Conservation (phyloP, 2,329 filamentous ascomycete genomes). For the Aureobasidium sp. region DNA sequence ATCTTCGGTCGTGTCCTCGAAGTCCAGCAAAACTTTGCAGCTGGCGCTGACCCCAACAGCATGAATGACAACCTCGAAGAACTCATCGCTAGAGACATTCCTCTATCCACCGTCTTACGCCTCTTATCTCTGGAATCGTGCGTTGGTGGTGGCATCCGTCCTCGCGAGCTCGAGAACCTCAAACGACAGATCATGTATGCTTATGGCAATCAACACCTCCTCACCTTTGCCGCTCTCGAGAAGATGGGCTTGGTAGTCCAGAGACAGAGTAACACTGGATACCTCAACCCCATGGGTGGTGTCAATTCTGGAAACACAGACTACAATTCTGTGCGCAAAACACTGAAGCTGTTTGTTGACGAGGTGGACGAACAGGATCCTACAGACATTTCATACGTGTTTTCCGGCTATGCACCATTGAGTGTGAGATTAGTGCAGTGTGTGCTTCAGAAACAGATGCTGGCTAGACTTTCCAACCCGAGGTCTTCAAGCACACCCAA, state of each 20-base stretch:
- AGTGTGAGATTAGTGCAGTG: slow-evolving; percentile 88
- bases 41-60: slow-evolving; percentile 67
- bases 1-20: slow-evolving; percentile 82
- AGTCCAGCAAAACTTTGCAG: slow-evolving; percentile 90
- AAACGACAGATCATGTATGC: slow-evolving; percentile 81
- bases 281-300: slow-evolving; percentile 67
- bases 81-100: slow-evolving; percentile 79
- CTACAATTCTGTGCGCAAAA: slow-evolving; percentile 79
- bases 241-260: slow-evolving; percentile 80
- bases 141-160: slow-evolving; percentile 78
- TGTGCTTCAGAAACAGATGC: slow-evolving; percentile 80
- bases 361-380: slow-evolving; percentile 94
- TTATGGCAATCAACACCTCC: slow-evolving; percentile 88
- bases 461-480: slow-evolving; percentile 48
- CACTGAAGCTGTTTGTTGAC: slow-evolving; percentile 81
- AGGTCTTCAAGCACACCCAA: slow-evolving; percentile 18
- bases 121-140: slow-evolving; percentile 87
- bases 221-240: slow-evolving; percentile 81
- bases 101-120: slow-evolving; percentile 71
- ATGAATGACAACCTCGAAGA: slow-evolving; percentile 91
- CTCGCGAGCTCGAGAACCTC: slow-evolving; percentile 82
- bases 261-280: slow-evolving; percentile 60
- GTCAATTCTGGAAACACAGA: slow-evolving; percentile 50
- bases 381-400: slow-evolving; percentile 94
- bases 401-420: slow-evolving; percentile 91